phyloP scores from a whole-genome alignment of 2,329 filamentous ascomycete species.

The Cytospora paraplurivora region DNA sequence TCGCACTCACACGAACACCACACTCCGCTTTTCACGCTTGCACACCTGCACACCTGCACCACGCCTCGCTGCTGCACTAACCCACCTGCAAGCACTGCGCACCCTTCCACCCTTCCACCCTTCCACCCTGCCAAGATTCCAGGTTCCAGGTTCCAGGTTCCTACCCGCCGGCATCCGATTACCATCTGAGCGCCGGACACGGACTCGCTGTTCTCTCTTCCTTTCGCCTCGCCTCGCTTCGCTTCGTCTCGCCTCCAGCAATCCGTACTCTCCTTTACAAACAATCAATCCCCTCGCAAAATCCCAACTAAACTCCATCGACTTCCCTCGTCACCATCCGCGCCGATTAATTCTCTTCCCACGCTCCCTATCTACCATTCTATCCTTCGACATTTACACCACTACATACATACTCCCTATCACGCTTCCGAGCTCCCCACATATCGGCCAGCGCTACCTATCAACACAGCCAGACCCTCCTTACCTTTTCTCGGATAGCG shows the following conservation, averaged over 20 bases:
- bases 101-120: no score
- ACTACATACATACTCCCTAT: not conserved
- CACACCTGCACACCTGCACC: not conserved
- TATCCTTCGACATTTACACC: not conserved
- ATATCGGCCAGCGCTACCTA: conserved; percentile 6
- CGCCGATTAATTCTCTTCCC: not conserved
- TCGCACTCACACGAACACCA: not conserved
- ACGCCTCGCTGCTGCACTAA: no score
- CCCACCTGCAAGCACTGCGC: no score
- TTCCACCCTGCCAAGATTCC: no score
- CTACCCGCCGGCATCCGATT: conserved; percentile 1
- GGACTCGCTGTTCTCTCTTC: conserved; percentile 2
- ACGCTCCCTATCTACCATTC: not conserved
- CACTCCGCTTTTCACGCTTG: not conserved
- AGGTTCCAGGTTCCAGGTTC: not conserved
- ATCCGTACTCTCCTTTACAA: not conserved
- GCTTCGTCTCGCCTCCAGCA: conserved; percentile 1
- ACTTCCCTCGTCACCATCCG: not conserved
- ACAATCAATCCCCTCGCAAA: not conserved
- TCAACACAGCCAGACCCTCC: conserved; percentile 9
- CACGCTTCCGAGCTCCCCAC: conserved; percentile 3
- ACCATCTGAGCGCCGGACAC: not conserved
- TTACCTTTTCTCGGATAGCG: conserved; percentile 18
- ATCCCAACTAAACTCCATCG: not conserved
- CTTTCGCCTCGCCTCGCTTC: not conserved